Evolutionary conservation across 2,329 filamentous ascomycete species (phyloP).

Genomic region (Apiospora aurea): DNA sequence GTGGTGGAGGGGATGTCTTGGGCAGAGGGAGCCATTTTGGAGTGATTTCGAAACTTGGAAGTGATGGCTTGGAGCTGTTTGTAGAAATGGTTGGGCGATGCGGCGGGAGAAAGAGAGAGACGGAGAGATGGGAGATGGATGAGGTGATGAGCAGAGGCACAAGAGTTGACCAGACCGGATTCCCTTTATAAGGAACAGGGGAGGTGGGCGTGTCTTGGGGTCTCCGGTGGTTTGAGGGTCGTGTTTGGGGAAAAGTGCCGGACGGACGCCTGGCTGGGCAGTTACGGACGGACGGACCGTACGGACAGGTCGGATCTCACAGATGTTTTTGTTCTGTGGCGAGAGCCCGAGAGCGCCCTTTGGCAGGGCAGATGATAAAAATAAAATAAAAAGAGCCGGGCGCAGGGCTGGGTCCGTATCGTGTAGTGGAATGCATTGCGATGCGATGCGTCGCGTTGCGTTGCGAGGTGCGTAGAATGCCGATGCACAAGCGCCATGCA

Average conservation of each 20-base stretch:
- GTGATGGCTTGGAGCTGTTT: background rate
- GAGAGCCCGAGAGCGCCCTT: constrained; percentile 16
- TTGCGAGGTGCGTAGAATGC: background rate
- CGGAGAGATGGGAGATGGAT: background rate
- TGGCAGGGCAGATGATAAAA: too few species aligned
- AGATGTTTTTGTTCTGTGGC: background rate
- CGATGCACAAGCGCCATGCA: background rate
- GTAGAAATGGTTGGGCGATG: background rate
- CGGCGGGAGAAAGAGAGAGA: background rate
- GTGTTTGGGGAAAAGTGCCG: constrained; percentile 27
- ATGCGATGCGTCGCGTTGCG: background rate
- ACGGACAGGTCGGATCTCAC: constrained; percentile 15
- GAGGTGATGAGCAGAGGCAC: background rate
- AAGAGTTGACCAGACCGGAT: background rate
- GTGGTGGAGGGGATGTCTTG: constrained; percentile 27
- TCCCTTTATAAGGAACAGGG: constrained; percentile 12
- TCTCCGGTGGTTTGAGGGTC: constrained; percentile 20
- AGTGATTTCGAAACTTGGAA: background rate
- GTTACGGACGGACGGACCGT: constrained; percentile 19
- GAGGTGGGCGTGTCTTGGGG: constrained; percentile 23
- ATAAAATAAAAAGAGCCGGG: background rate
- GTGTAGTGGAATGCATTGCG: background rate
- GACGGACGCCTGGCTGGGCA: constrained; percentile 20
- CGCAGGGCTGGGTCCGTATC: background rate
- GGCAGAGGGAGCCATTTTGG: constrained; percentile 41